Conservation (phyloP, 2,329 filamentous ascomycete genomes). For the Colletotrichum camelliae region DNA sequence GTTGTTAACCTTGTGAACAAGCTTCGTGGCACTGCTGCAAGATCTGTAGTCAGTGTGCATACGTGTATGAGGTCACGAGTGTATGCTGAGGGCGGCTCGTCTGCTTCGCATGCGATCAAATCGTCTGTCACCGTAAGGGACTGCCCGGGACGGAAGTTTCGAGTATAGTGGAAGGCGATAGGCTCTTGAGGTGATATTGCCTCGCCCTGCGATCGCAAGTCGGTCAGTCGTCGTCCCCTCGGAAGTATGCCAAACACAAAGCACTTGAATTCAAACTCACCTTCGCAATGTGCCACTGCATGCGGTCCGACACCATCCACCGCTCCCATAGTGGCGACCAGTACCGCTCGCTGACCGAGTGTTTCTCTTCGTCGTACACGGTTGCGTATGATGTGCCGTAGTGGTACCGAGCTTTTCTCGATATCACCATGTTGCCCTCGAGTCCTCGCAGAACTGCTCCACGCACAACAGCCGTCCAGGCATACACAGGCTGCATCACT, state of each 20-base stretch:
- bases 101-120: slow-evolving; percentile 76
- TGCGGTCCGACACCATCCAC: slow-evolving; percentile 83
- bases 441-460: slow-evolving; percentile 78
- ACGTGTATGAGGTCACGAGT: slow-evolving; percentile 71
- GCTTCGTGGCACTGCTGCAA: slow-evolving; percentile 75
- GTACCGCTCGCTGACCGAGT: slow-evolving; percentile 75
- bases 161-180: slow-evolving; percentile 84
- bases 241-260: background rate
- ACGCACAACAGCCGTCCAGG: slow-evolving; percentile 81
- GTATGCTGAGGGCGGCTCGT: slow-evolving; percentile 67
- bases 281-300: slow-evolving; percentile 88
- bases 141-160: slow-evolving; percentile 82
- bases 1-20: slow-evolving; percentile 79
- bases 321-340: slow-evolving; percentile 82
- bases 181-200: slow-evolving; percentile 75
- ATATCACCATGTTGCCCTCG: slow-evolving; percentile 81
- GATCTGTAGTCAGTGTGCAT: slow-evolving; percentile 81
- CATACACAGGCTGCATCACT: slow-evolving; percentile 82
- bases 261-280: slow-evolving; percentile 43
- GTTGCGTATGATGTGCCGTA: slow-evolving; percentile 85
- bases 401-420: slow-evolving; percentile 74
- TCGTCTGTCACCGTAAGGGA: slow-evolving; percentile 81
- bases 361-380: slow-evolving; percentile 77
- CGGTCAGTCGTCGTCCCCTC: background rate
- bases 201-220: slow-evolving; percentile 59